Evolutionary conservation across 805 yeast species (phyloP), one percentile per base, ranked within the genome.

Genomic region (Kodamaea jinghongensis): DNA sequence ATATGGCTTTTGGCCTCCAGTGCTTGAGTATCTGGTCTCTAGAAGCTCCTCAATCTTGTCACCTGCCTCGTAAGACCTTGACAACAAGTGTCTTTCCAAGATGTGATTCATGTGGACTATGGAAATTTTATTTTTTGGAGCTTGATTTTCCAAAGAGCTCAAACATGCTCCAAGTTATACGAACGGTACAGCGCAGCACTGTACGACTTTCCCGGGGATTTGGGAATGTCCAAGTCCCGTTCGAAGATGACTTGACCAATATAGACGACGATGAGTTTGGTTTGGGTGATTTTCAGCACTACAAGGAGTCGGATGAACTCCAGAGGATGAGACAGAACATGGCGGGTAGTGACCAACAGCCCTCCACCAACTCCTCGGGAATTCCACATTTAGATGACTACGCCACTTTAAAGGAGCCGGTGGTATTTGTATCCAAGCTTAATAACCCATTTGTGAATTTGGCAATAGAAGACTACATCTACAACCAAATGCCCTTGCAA

Each of bases 381-480:
- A 4, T 16, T 17, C 23, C 23, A 20, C 23, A 20, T 20, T 20
- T 20, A 20, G 23, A 20, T 32, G 36, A 23, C 52, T 34, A 9
- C 14, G 39, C 17, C 3, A 2, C 10, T 8, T 27, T 27, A 3
- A 42, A 50, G 17, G 49, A 51, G n/a, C 82, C 87, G 4, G 61
- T 81, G 13, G 66, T 81, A 1, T 69, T 86, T 25, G 56, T 82
- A 0, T 79, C 96, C 0, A 63, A 63, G 17, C 66, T 83, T 8
- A 56, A 64, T 2, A 74, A 84, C 49, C 98, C 98, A 1, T 79
- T 70, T 51, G 50, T 78, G 36, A 93, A 93, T 54, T 65, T 93
- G 11, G 88, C 96, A 1, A 51, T 89, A 4, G 99, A 93, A 51
- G 84, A 86, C 48, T 83, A 76, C 52, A 65, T 93, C 0, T 93